Percentiles rank a stretch among this genome's conserved stretches.
These are phyloP conservation scores for Malus orientalis DNA, from an alignment of 306 rosid genomes.

Conservation along the genomic window DNA sequence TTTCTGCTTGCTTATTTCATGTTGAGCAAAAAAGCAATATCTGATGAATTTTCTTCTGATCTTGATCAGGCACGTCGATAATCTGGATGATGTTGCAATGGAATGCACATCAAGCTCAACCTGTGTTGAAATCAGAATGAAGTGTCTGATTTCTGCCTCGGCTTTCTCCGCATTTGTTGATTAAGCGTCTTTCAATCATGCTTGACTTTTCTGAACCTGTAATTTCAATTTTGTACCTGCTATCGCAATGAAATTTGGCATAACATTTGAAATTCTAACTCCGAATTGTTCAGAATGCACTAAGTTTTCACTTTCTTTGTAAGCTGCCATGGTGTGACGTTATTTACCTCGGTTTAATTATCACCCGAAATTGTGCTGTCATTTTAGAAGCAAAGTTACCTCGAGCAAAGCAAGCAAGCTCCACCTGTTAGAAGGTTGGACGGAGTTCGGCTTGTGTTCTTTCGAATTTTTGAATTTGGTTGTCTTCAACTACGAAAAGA, in stretches of 20 bases:
- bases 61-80: slow-evolving; percentile 66
- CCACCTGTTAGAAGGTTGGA: not conserved
- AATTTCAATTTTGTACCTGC: not conserved
- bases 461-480: not conserved
- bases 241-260: not conserved
- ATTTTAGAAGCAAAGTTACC: no score
- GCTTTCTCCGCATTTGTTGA: not conserved
- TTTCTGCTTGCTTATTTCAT: not conserved
- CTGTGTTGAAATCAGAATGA: slow-evolving; percentile 26
- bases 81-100: slow-evolving; percentile 88
- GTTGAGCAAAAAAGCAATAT: not conserved
- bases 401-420: not conserved
- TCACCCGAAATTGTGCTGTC: no score
- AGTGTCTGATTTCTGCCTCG: not conserved
- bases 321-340: not conserved
- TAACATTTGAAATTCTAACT: not conserved
- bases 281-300: not conserved
- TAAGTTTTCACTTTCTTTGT: not conserved
- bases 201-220: not conserved
- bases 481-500: not conserved
- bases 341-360: not conserved
- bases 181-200: not conserved
- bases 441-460: not conserved
- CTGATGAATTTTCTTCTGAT: not conserved
- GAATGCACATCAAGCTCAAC: slow-evolving; percentile 53